phyloP scores from a whole-genome alignment of 73 alveolate genomes.

The Stentor roeselii region DNA sequence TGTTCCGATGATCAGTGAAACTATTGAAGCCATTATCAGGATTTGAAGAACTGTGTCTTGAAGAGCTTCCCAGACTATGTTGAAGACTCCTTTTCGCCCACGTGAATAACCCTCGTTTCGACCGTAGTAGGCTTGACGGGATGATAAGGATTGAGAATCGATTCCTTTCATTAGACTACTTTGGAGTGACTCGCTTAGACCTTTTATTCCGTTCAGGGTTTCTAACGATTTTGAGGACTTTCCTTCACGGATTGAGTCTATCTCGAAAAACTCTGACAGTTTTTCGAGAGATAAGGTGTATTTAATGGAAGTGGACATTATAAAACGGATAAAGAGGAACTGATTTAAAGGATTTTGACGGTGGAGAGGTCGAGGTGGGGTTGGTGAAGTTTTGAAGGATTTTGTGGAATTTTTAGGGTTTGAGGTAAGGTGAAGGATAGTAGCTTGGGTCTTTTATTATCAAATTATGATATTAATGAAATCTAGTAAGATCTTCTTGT shows the following conservation, averaged over 20 bases:
- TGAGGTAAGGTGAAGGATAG: too few species aligned
- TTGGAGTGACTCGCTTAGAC: background rate
- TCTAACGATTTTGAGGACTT: background rate
- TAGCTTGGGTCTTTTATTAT: too few species aligned
- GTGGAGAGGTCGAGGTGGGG: too few species aligned
- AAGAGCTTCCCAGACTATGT: slow-evolving; percentile 62
- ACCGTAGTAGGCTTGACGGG: background rate
- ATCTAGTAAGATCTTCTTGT: too few species aligned
- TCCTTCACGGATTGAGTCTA: slow-evolving; percentile 23
- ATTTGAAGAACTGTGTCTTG: slow-evolving; percentile 90
- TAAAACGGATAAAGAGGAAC: background rate
- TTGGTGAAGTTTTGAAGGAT: too few species aligned
- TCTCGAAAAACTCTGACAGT: slow-evolving; percentile 13
- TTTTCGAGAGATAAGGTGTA: slow-evolving; percentile 23
- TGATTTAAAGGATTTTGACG: background rate
- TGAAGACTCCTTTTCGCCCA: background rate
- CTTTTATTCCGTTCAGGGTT: slow-evolving; percentile 5
- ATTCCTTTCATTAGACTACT: background rate
- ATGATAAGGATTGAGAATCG: background rate
- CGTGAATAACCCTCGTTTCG: background rate
- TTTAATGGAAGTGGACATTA: background rate
- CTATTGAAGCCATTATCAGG: slow-evolving; percentile 87
- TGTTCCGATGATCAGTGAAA: slow-evolving; percentile 85
- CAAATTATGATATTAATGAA: too few species aligned
- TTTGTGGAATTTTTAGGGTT: too few species aligned